Evolutionary conservation across 805 yeast genomes (phyloP).

Genomic region (Kodamaea jinghongensis): DNA sequence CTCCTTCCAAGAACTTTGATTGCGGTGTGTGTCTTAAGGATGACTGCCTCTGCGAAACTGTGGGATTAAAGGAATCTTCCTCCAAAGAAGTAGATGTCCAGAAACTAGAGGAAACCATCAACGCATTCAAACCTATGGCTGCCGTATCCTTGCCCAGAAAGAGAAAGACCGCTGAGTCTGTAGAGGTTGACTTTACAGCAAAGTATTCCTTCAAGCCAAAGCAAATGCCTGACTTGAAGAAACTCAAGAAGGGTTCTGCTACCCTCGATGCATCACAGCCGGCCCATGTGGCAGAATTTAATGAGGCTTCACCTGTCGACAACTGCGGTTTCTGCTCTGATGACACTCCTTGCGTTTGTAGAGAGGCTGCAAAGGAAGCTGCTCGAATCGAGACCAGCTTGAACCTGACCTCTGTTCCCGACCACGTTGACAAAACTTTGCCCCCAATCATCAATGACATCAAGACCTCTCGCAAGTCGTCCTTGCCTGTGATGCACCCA

Average conservation of each 20-base stretch:
- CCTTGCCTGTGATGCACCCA: slow-evolving; percentile 61
- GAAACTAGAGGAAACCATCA: slow-evolving; percentile 32
- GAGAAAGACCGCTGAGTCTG: slow-evolving; percentile 18
- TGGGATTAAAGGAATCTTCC: slow-evolving; percentile 36
- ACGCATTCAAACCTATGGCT: slow-evolving; percentile 54
- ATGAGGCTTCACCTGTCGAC: slow-evolving; percentile 55
- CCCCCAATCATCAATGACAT: slow-evolving; percentile 40
- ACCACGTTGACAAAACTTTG: slow-evolving; percentile 22
- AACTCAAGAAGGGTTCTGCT: slow-evolving; percentile 8
- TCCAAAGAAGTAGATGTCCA: slow-evolving; percentile 8
- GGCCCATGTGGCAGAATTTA: slow-evolving; percentile 21
- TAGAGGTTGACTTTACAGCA: slow-evolving; percentile 59
- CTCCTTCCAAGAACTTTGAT: slow-evolving; percentile 25
- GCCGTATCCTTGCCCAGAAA: slow-evolving; percentile 59
- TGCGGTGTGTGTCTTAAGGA: slow-evolving; percentile 72
- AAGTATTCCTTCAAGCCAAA: slow-evolving; percentile 32
- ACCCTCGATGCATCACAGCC: background rate
- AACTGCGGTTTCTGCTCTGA: slow-evolving; percentile 94
- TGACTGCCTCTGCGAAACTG: slow-evolving; percentile 62
- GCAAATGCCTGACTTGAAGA: slow-evolving; percentile 38
- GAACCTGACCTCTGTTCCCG: slow-evolving; percentile 8
- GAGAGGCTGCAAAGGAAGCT: slow-evolving; percentile 65
- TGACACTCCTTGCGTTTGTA: slow-evolving; percentile 88
- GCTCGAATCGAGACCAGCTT: slow-evolving; percentile 28
- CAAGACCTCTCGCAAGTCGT: slow-evolving; percentile 27